Conservation (phyloP, 2,329 filamentous ascomycete species). For the Cryphonectria carpinicola region DNA sequence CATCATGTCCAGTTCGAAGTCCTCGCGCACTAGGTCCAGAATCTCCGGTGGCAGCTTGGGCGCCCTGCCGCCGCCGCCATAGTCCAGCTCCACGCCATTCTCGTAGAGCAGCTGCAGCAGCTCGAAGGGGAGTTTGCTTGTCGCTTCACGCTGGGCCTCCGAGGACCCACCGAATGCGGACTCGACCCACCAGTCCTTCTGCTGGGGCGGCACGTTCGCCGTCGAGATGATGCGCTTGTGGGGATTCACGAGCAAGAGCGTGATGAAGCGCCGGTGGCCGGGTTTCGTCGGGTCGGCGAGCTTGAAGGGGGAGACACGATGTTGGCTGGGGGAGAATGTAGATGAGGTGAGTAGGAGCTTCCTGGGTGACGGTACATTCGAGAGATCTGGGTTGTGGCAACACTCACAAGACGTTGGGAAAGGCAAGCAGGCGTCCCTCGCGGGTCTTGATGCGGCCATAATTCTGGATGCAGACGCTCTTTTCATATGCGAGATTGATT, state of each 20-base stretch:
- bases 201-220: conserved; percentile 50
- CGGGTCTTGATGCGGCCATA: conserved; percentile 53
- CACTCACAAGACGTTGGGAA: conserved; percentile 51
- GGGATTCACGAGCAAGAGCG: conserved; percentile 65
- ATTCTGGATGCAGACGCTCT: conserved; percentile 42
- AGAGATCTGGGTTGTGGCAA: background rate
- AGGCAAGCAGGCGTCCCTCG: conserved; percentile 55
- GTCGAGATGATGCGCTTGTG: conserved; percentile 47
- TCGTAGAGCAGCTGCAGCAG: conserved; percentile 26
- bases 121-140: conserved; percentile 25
- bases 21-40: conserved; percentile 14
- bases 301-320: conserved; percentile 55
- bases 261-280: conserved; percentile 63
- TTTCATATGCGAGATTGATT: conserved; percentile 36
- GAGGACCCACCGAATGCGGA: conserved; percentile 19
- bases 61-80: background rate
- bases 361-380: background rate
- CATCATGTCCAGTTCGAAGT: conserved; percentile 12
- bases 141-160: conserved; percentile 12
- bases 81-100: conserved; percentile 4
- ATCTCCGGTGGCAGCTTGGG: conserved; percentile 25
- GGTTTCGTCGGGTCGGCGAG: conserved; percentile 55
- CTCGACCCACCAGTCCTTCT: conserved; percentile 44
- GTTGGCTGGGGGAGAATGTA: conserved; percentile 41
- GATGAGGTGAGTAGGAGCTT: background rate